Evolutionary conservation across 495 filamentous ascomycete species (phyloP), one percentile per base, ranked within the genome.

Genomic region (Aspergillus nanangensis): DNA sequence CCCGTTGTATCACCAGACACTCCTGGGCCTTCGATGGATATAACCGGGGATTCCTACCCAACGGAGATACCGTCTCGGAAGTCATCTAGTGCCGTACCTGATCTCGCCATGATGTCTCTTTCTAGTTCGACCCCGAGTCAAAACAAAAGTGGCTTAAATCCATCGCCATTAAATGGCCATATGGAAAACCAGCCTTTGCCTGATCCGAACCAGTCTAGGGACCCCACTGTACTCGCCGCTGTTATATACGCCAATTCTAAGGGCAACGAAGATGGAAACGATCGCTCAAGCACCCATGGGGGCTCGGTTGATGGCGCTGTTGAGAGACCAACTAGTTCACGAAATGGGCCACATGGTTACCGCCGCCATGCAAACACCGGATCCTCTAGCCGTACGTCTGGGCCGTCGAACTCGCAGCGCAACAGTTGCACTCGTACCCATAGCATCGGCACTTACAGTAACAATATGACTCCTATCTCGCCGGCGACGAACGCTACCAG

Each of bases 401-500:
- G 50, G 13, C 63, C 61, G 11, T 62, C 64, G 20, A 68, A 45
- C 18, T 69, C 71, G 4, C 65, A 69, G 38, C 62, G 68, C 29
- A 67, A 69, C 40, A 71, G 67, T 39, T 68, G 65, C 50, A 68
- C 71, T 7, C 69, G 69, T 5, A 70, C 68, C 8, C 70, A 74
- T 22, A 71, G 69, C 41, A 47, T 64, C 47, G 64, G 67, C 48
- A 66, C 66, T 2, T 66, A 69, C 47, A 69, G 69, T 49, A 74
- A 71, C 47, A 67, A 59, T 33, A 70, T 66, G 66, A 66, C 67
- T 3, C 63, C 65, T 10, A 70, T 67, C 5, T 76, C 75, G 13
- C 74, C 74, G 3, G 66, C 66, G 8, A 78, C 74, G 15, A 75
- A 77, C 45, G 75, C 73, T 11, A 74, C 75, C 5, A 78, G 75